Evolutionary conservation across 805 yeast genomes (phyloP).

Genomic region (Ogataea henricii): DNA sequence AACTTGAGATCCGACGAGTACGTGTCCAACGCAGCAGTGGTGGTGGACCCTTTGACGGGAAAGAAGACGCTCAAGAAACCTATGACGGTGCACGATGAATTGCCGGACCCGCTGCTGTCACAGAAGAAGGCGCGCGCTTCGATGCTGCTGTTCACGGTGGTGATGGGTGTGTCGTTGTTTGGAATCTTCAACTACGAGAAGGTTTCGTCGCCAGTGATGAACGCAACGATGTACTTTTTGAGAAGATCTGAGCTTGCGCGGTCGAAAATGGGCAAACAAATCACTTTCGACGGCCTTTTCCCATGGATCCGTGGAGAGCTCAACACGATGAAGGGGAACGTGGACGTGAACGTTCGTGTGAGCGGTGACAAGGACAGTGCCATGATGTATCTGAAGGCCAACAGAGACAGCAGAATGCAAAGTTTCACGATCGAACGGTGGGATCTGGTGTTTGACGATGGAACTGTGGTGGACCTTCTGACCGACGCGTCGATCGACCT

Average conservation of each 20-base stretch:
- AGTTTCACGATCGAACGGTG: conserved; percentile 64
- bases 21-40: conserved; percentile 22
- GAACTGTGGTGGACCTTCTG: conserved; percentile 44
- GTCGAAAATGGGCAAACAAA: conserved; percentile 68
- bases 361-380: conserved; percentile 62
- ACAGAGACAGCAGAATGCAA: conserved; percentile 57
- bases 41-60: conserved; percentile 27
- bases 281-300: conserved; percentile 68
- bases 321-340: conserved; percentile 79
- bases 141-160: conserved; percentile 54
- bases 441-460: conserved; percentile 55
- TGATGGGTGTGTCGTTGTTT: conserved; percentile 56
- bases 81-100: conserved; percentile 70
- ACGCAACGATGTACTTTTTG: conserved; percentile 81
- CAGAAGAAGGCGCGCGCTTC: conserved; percentile 52
- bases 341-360: conserved; percentile 71
- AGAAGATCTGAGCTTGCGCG: conserved; percentile 72
- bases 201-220: conserved; percentile 83
- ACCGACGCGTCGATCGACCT: conserved; percentile 45
- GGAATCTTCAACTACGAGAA: conserved; percentile 92
- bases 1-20: conserved; percentile 21
- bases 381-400: conserved; percentile 69
- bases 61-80: conserved; percentile 36
- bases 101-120: conserved; percentile 77
- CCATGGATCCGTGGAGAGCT: conserved; percentile 91